Conservation (phyloP, 805 yeast species). For the Monosporozyma aerobia region DNA sequence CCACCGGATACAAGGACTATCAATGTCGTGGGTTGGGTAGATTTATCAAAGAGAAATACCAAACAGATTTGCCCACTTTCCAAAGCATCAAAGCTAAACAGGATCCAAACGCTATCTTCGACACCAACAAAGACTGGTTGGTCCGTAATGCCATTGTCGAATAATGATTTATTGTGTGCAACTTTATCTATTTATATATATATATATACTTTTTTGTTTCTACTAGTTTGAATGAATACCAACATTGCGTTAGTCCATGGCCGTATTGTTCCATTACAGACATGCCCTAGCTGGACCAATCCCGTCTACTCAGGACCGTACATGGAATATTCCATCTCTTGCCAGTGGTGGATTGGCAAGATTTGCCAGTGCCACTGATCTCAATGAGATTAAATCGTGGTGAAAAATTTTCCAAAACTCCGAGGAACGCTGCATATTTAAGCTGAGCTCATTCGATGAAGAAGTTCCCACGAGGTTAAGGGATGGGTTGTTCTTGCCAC, state of each 20-base stretch:
- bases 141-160: conserved; percentile 45
- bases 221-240: too few relatives aligned
- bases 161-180: neutral
- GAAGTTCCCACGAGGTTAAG: neutral
- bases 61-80: conserved; percentile 53
- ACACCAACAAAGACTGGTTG: conserved; percentile 75
- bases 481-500: neutral
- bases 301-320: too few relatives aligned
- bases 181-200: too few relatives aligned
- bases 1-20: conserved; percentile 42
- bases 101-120: conserved; percentile 78
- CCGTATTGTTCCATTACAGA: too few relatives aligned
- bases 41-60: conserved; percentile 70
- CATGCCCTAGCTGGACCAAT: too few relatives aligned
- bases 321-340: too few relatives aligned
- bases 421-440: neutral
- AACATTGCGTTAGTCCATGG: too few relatives aligned
- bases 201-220: too few relatives aligned
- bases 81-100: conserved; percentile 52
- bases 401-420: neutral
- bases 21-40: conserved; percentile 74
- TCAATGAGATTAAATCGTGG: neutral
- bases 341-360: too few relatives aligned
- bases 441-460: neutral
- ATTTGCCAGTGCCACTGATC: too few relatives aligned